These are phyloP conservation scores for Nematocida displodere DNA, from an alignment of 371 early-diverging fungal genomes.

Conservation along the genomic window DNA sequence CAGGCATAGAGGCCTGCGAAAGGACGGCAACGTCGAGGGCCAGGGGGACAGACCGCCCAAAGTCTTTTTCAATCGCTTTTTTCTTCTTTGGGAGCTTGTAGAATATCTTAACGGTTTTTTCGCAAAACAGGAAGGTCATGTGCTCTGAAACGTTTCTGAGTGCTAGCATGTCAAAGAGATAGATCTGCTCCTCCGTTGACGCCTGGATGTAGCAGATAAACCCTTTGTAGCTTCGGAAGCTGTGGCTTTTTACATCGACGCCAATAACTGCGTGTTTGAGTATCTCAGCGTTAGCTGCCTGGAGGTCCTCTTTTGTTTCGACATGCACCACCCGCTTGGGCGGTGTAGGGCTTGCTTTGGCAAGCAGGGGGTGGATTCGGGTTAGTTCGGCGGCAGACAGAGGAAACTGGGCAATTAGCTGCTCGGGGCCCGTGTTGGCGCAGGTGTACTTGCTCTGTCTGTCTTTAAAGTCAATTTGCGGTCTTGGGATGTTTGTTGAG, in stretches of 20 bases:
- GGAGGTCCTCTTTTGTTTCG: background rate
- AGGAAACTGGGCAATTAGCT: background rate
- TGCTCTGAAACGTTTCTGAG: background rate
- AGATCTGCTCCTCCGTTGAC: background rate
- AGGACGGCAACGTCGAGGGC: conserved; percentile 2
- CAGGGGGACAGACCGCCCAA: background rate
- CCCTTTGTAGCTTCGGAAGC: conserved; percentile 56
- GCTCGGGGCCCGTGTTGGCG: background rate
- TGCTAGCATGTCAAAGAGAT: conserved; percentile 31
- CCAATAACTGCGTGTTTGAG: background rate
- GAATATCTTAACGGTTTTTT: conserved; percentile 1
- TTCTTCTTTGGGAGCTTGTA: conserved; percentile 8
- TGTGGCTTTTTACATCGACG: conserved; percentile 58
- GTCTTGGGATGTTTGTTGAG: conserved; percentile 32
- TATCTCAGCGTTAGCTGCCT: background rate
- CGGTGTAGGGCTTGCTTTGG: background rate
- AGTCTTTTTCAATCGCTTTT: conserved; percentile 16
- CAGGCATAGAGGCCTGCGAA: background rate
- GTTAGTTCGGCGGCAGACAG: background rate
- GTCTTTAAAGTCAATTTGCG: conserved; percentile 41
- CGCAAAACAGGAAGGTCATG: background rate
- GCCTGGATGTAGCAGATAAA: conserved; percentile 53
- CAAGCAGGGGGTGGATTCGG: background rate
- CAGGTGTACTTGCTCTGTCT: background rate
- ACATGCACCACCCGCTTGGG: background rate